Percentiles rank a stretch among this genome's conserved stretches.
These are phyloP conservation scores for Allium cepa DNA, from an alignment of 106 monocot genomes.

Conservation along the genomic window DNA sequence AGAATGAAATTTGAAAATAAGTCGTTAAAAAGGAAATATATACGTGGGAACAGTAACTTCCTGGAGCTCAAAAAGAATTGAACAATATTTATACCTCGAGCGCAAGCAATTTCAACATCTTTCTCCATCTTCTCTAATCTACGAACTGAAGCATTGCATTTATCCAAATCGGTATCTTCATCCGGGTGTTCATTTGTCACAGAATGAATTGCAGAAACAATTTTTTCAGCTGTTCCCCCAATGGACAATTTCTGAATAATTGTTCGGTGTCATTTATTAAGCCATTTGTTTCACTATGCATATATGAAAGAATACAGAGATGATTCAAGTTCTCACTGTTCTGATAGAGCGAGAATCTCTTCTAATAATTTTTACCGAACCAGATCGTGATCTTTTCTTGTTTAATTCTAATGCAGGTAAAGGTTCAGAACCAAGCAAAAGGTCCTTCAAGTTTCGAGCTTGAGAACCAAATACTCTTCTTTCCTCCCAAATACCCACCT, in stretches of 20 bases:
- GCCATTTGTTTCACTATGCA: too few relatives aligned
- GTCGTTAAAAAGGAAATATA: too few relatives aligned
- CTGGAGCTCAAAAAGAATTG: neutral
- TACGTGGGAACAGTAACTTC: too few relatives aligned
- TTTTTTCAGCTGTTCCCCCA: constrained; percentile 88
- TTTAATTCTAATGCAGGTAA: constrained; percentile 66
- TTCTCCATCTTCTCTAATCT: constrained; percentile 80
- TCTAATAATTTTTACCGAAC: constrained; percentile 72
- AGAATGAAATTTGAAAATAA: too few relatives aligned
- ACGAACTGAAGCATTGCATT: constrained; percentile 52
- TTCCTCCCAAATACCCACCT: constrained; percentile 97
- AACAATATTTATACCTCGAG: constrained; percentile 14
- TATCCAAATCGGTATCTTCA: constrained; percentile 68
- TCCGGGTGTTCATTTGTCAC: constrained; percentile 51
- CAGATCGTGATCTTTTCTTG: constrained; percentile 59
- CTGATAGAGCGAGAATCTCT: constrained; percentile 86
- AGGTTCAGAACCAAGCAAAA: constrained; percentile 79
- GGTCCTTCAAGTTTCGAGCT: constrained; percentile 62
- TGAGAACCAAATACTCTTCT: constrained; percentile 94
- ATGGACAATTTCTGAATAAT: constrained; percentile 72
- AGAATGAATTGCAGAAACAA: constrained; percentile 80
- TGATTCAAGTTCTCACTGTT: constrained; percentile 43
- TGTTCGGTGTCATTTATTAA: too few relatives aligned
- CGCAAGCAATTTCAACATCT: constrained; percentile 67
- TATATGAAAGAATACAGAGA: neutral